Evolutionary conservation across 345 rosid genomes (phyloP).

Genomic region (Clarkia xantiana): DNA sequence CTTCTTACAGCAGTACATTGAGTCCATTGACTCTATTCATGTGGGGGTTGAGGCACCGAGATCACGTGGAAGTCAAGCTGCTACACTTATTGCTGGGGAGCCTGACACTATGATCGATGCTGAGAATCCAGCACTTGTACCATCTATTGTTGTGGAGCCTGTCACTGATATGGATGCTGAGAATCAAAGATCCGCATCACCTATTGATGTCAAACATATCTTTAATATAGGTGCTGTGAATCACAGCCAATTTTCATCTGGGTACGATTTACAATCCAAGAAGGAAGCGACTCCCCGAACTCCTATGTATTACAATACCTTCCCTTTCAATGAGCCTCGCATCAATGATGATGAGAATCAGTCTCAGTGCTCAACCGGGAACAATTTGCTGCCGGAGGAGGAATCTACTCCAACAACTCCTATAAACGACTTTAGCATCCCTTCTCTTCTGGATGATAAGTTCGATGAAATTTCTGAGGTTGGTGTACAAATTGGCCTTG

Average conservation of each 20-base stretch:
- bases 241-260: too few species aligned
- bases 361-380: not conserved
- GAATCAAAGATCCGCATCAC: too few species aligned
- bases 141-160: not conserved
- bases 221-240: conserved; percentile 5
- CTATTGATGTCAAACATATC: conserved; percentile 9
- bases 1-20: too few species aligned
- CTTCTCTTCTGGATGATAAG: not conserved
- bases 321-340: not conserved
- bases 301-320: too few species aligned
- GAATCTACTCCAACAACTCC: not conserved
- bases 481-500: conserved; percentile 9
- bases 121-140: too few species aligned
- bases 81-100: too few species aligned
- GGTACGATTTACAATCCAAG: not conserved
- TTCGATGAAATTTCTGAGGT: conserved; percentile 11
- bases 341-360: not conserved
- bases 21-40: too few species aligned
- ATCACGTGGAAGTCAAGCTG: too few species aligned
- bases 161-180: too few species aligned
- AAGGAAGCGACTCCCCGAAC: too few species aligned
- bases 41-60: too few species aligned
- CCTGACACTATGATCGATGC: too few species aligned
- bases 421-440: not conserved
- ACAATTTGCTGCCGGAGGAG: not conserved